Evolutionary conservation across 2,329 filamentous ascomycete species (phyloP), one percentile per base, ranked within the genome.

Genomic region (Bretziella fagacearum): DNA sequence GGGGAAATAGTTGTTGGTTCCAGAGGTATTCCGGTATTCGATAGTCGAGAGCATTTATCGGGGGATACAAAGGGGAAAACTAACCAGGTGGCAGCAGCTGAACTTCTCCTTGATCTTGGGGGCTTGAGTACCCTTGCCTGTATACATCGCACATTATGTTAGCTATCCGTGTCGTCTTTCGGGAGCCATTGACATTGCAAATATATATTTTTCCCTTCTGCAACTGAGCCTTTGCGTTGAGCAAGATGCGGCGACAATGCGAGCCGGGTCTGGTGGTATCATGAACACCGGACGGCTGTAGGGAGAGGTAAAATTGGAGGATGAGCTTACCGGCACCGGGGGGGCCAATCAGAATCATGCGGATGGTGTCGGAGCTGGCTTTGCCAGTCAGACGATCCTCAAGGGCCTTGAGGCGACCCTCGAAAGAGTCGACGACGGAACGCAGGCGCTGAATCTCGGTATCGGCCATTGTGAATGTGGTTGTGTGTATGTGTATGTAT

Each of bases 81-180:
- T n/a, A 30, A 95, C 87, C 69, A 98, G 69, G 67, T 98, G 91
- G 70, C 91, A 98, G 69, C 86, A 86, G 63, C 80, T 85, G 70
- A 87, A 98, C 70, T 84, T 93, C 62, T 96, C 89, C 76, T 95
- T 95, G 68, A 98, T 91, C 66, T 82, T 89, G 54, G 91, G 91
- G 51, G 91, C 91, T 67, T 98, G 91, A 35, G 91, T 98, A 66
- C 91, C 91, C 77, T 98, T 98, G 70, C 91, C 91, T 96, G 59
- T 37, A 46, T 45, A 17, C 35, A 39, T 11, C n/a, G 50, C 46
- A 27, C 51, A n/a, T n/a, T n/a, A 42, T 30, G 42, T 46, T 20
- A 44, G 41, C 20, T 22, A 1, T 17, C 5, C 22, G 26, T 23
- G 5, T 5, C 7, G n/a, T n/a, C 25, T 17, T 29, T 30, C 29